Evolutionary conservation across 805 yeast species (phyloP), one percentile per base, ranked within the genome.

Genomic region (Saturnispora gosingensis): DNA sequence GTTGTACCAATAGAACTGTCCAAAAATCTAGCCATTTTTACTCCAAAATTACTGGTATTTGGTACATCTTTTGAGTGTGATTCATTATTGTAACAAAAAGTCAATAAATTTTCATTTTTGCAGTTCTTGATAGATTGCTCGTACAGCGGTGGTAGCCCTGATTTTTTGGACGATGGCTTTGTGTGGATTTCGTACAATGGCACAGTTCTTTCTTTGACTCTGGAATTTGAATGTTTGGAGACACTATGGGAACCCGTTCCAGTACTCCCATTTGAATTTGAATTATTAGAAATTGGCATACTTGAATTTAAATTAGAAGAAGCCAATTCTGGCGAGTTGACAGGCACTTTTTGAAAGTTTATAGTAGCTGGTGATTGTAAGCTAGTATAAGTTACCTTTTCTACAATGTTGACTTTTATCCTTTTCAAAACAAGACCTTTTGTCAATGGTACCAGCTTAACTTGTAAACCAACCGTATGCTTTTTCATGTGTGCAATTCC

Each of bases 101-200:
- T 78, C 40, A 85, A 62, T 35, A 85, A 63, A 58, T 85, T 85
- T 55, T 83, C 85, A 58, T 80, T 75, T 0, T 74, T 70, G 57
- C 85, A 77, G 46, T 72, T 70, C 18, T 72, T 73, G 38, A 83
- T 69, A 5, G 79, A 74, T 59, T 85, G 90, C 51, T 83, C 82
- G 64, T 83, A 69, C 51, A 84, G 58, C 2, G 67, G 56, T 7
- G 48, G 46, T 4, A 44, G 10, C 5, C n/a, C 28, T 16, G 18
- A 11, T 10, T 38, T 43, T 18, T 49, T 49, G 10, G 40, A 35
- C 16, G 39, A 24, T 13, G 53, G 43, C 61, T 74, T 80, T 0
- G 90, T 77, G 57, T 81, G 77, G 35, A 85, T 71, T 61, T 85
- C 91, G 54, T 83, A 72, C 16, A 85, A 61, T 0, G 85, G 73